Evolutionary conservation across 164 flowering plant genomes (phyloP).

Genomic region (Umbellularia californica): DNA sequence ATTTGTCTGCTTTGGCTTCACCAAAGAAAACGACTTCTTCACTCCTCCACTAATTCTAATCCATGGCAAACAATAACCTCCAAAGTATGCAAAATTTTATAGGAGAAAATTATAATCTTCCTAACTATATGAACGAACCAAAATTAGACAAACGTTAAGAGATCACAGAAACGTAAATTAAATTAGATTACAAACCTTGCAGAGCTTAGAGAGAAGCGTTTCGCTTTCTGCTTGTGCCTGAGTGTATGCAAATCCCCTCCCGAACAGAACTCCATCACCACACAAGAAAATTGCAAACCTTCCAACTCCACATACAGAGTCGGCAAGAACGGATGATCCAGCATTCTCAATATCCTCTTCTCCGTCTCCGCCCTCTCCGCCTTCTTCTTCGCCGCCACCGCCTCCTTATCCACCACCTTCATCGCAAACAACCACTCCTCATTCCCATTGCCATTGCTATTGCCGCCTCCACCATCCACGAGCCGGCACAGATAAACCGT

Average conservation of each 20-base stretch:
- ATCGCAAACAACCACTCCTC: constrained; percentile 47
- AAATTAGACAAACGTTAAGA: too few species aligned
- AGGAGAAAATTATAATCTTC: too few species aligned
- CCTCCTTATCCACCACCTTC: constrained; percentile 82
- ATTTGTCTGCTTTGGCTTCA: too few species aligned
- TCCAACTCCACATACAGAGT: constrained; percentile 63
- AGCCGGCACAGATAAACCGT: constrained; percentile 65
- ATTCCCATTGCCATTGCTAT: constrained; percentile 14
- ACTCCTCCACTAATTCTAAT: too few species aligned
- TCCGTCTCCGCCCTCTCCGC: constrained; percentile 57
- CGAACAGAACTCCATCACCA: constrained; percentile 82
- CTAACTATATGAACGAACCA: too few species aligned
- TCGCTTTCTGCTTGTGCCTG: constrained; percentile 47
- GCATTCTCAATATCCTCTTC: constrained; percentile 56
- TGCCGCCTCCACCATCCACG: constrained; percentile 6
- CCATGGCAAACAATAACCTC: too few species aligned
- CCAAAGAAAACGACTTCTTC: too few species aligned
- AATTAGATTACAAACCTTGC: constrained; percentile 47
- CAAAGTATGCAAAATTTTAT: background rate
- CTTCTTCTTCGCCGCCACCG: constrained; percentile 54
- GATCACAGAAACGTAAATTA: background rate
- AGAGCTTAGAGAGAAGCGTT: constrained; percentile 55
- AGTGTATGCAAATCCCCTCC: constrained; percentile 80
- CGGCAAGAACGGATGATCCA: constrained; percentile 80
- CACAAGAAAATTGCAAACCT: constrained; percentile 58